Conservation (phyloP, 257 asterid genomes). For the Nicotiana otophora region DNA sequence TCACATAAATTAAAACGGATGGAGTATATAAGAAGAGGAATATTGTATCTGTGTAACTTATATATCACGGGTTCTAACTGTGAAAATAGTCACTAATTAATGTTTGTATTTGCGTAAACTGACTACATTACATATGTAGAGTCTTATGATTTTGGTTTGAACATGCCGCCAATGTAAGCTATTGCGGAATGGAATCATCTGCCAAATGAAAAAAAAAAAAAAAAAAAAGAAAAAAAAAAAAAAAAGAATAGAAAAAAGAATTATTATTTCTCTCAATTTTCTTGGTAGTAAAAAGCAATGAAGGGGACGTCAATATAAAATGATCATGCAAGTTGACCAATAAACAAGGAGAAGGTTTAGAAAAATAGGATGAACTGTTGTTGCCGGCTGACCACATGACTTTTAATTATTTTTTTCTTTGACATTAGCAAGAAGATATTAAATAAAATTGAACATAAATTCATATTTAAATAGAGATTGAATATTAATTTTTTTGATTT, state of each 20-base stretch:
- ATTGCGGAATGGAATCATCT: neutral
- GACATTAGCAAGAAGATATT: too few species aligned
- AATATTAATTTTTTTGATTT: too few species aligned
- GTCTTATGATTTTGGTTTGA: too few species aligned
- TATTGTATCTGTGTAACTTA: rapidly evolving
- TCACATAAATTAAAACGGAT: too few species aligned
- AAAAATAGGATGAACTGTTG: neutral
- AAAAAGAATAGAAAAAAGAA: too few species aligned
- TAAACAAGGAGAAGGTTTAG: neutral
- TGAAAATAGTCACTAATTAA: too few species aligned
- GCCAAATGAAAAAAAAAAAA: neutral
- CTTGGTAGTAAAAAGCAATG: neutral
- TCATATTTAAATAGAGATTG: neutral
- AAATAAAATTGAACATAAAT: neutral
- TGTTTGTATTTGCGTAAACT: too few species aligned
- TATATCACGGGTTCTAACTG: rapidly evolving
- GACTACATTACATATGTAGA: too few species aligned
- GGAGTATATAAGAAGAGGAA: too few species aligned
- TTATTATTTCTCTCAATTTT: too few species aligned
- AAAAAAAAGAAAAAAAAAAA: too few species aligned
- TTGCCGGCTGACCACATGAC: neutral
- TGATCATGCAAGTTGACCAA: neutral
- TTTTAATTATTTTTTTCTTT: neutral
- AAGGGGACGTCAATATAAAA: neutral
- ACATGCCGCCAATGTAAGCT: too few species aligned